Evolutionary conservation across 192 early-diverging fungal species (phyloP), one percentile per base, ranked within the genome.

Genomic region (Piromyces sp.): DNA sequence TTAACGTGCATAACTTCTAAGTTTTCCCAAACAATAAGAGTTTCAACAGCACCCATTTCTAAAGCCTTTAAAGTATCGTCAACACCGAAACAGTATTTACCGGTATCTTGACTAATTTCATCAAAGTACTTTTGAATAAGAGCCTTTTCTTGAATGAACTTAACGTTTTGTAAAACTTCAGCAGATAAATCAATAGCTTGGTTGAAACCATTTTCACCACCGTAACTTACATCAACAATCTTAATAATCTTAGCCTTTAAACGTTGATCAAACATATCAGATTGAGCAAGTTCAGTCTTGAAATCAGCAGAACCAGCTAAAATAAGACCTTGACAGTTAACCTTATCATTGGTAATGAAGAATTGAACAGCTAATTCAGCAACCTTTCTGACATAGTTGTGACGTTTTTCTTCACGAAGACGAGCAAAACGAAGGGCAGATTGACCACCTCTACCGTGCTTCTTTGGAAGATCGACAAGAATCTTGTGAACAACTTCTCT

Each of bases 371-470:
- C 95, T 79, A 94, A 88, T 86, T 99, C 98, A 37, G 96, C 96
- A 78, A 99, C 95, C 89, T 99, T 99, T 82, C 98, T 93, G 82
- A 99, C 93, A 83, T 99, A 99, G 87, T 99, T 95, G 91, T 98
- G 98, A 79, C 98, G 95, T 89, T 96, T 96, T 87, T 99, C 98
- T 83, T 96, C 95, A 86, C 98, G 95, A 83, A 99, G 92, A 93
- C 98, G 98, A 9, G 96, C 94, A 86, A 99, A 99, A 94, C 98
- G 96, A 86, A 98, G 92, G 29, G 98, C 98, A 16, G 98, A 99
- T 88, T 99, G 98, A 93, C 98, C 98, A 91, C 98, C 98, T 90
- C 98, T 95, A 80, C 98, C 98, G 92, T 99, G 98, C 94, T 99
- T 99, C 91, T 99, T 99, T 85, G 98, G 98, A 86, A 99, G 85